A percentile compares a stretch with the other conserved stretches of the same genome.
phyloP scores from a whole-genome alignment of 1,139 yeast genomes.

The Protomyces inouyei region DNA sequence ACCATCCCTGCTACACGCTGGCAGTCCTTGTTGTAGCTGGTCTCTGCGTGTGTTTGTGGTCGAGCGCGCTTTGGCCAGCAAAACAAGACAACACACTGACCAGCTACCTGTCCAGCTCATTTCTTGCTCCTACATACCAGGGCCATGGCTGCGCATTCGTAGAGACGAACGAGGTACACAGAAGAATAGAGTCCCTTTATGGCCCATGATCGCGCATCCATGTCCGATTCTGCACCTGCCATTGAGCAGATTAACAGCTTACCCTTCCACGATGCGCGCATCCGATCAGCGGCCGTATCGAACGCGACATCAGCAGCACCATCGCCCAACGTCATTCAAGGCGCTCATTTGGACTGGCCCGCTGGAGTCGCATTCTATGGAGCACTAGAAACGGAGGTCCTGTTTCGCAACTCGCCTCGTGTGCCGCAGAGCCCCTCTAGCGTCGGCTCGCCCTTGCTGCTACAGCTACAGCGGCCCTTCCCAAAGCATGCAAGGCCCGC shows the following conservation, averaged over 20 bases:
- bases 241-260: slow-evolving; percentile 10
- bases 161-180: too few species aligned
- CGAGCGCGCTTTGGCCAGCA: too few species aligned
- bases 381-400: neutral
- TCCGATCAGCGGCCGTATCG: neutral
- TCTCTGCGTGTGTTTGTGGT: too few species aligned
- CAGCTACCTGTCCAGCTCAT: too few species aligned
- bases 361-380: neutral
- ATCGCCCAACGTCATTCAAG: neutral
- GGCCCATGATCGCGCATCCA: neutral
- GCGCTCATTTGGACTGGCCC: neutral
- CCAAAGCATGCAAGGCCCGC: neutral
- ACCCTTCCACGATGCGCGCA: slow-evolving; percentile 4
- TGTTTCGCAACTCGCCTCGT: neutral
- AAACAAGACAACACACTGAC: too few species aligned
- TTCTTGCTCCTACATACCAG: too few species aligned
- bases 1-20: too few species aligned
- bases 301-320: neutral
- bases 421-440: neutral
- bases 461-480: neutral
- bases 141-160: too few species aligned
- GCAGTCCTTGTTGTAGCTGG: too few species aligned
- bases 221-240: neutral
- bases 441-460: neutral
- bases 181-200: too few species aligned